Conservation (phyloP, 2,329 filamentous ascomycete genomes). For the Verticillium klebahnii region DNA sequence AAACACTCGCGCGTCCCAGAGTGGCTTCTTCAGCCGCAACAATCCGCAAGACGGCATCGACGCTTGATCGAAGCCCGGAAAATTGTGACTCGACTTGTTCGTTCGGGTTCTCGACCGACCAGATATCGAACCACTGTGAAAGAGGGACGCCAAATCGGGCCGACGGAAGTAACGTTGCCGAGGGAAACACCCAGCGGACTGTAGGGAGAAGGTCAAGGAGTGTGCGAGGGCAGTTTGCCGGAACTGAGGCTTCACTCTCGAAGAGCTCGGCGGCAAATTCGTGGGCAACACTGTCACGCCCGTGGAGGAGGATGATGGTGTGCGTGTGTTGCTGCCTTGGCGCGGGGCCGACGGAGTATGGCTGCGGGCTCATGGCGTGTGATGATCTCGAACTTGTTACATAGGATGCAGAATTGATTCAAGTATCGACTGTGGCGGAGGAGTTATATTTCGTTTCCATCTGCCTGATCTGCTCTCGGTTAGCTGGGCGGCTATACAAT, state of each 20-base stretch:
- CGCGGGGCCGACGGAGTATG: background rate
- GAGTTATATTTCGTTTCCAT: background rate
- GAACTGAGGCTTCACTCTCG: constrained; percentile 23
- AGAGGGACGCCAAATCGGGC: constrained; percentile 15
- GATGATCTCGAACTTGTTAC: background rate
- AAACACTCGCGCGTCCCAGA: constrained; percentile 18
- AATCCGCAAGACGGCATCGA: constrained; percentile 11
- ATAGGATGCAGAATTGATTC: background rate
- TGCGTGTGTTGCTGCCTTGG: constrained; percentile 27
- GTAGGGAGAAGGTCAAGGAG: constrained; percentile 16
- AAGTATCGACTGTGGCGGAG: background rate
- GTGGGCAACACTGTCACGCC: constrained; percentile 30
- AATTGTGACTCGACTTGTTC: constrained; percentile 15
- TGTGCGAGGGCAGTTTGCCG: constrained; percentile 11
- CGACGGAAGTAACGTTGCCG: constrained; percentile 12
- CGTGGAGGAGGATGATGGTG: constrained; percentile 42
- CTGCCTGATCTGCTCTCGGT: too few relatives aligned
- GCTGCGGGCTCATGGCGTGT: background rate
- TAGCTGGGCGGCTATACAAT: too few relatives aligned
- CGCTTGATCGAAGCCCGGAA: constrained; percentile 16
- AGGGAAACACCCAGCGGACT: constrained; percentile 24
- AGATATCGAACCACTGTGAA: constrained; percentile 25
- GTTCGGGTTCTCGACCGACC: constrained; percentile 10
- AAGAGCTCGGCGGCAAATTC: constrained; percentile 37
- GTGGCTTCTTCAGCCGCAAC: constrained; percentile 16